Base-by-base conservation (phyloP, 345 rosid genomes). In the Camelina neglecta region DNA sequence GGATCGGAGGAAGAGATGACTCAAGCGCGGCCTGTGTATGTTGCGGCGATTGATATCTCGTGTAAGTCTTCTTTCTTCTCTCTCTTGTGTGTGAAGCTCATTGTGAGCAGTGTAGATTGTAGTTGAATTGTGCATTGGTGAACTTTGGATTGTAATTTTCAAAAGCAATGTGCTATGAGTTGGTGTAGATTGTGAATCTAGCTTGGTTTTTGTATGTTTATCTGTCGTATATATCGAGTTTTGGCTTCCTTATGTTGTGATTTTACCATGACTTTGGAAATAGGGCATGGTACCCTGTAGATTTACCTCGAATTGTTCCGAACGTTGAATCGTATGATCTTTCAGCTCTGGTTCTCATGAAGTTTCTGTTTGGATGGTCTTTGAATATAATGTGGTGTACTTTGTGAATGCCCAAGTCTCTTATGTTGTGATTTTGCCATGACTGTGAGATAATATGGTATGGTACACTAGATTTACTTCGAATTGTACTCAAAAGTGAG, bases 41-140 rank as follows among this genome's bases (percentile, higher is more conserved):
- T 95, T 7, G 98, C 99, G 0, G 97, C 97, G 9, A 85, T 95
- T 82, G 98, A 90, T 86, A 83, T 95, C 71, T 86, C 98, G 2
- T 89, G 99, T 95, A 81, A 86, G 93, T 60, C 75, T 77, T 74
- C 10, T 15, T 71, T 71, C 11, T 20, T 47, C 60, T 24, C 44
- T 24, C 44, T 23, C 4, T 69, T 18, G 0, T 41, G 62, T 24
- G 16, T n/a, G 8, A 33, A 18, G 21, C 21, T 41, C 26, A 7
- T 60, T 11, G 51, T 76, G 70, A 18, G n/a, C 15, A 15, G 50
- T 54, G 74, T 68, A 21, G 74, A 67, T n/a, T 75, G 56, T 49
- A 2, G 50, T 21, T 76, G 59, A 54, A 76, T 75, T 69, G 69
- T 44, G 39, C 41, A 6, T 55, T 65, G 23, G 61, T 8, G 68